phyloP scores from a whole-genome alignment of 2,329 filamentous ascomycete species.

The Nothophoma quercina region DNA sequence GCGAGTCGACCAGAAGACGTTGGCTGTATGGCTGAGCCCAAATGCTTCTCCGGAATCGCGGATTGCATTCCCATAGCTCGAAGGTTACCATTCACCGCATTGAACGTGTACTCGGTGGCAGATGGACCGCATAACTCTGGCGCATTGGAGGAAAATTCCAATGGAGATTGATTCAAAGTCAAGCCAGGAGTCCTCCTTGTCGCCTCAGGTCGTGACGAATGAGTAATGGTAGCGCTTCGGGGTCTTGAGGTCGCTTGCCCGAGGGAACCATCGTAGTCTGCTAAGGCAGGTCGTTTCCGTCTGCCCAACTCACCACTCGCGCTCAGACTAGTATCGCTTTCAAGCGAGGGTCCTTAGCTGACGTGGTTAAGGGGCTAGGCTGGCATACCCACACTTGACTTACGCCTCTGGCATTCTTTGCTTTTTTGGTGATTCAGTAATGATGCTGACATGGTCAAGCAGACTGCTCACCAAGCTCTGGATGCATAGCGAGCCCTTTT shows the following conservation, averaged over 20 bases:
- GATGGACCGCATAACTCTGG: slow-evolving; percentile 19
- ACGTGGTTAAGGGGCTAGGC: not conserved
- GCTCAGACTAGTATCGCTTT: not conserved
- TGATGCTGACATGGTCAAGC: not conserved
- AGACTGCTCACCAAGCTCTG: slow-evolving; percentile 12
- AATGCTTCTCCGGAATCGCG: slow-evolving; percentile 14
- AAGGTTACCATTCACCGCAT: slow-evolving; percentile 20
- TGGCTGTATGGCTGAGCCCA: slow-evolving; percentile 1
- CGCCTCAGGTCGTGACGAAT: not conserved
- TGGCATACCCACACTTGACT: slow-evolving; percentile 16
- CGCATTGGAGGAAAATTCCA: slow-evolving; percentile 6
- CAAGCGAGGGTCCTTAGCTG: not conserved
- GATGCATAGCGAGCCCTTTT: slow-evolving; percentile 14
- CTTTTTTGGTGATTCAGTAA: too few species aligned
- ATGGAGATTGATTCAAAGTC: not conserved
- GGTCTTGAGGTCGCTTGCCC: not conserved
- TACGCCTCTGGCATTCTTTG: slow-evolving; percentile 18
- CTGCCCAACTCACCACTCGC: too few species aligned
- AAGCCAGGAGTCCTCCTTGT: not conserved
- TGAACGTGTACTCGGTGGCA: slow-evolving; percentile 18
- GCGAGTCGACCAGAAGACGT: slow-evolving; percentile 14
- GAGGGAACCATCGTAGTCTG: too few species aligned
- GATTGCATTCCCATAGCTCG: slow-evolving; percentile 20
- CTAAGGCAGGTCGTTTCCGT: too few species aligned
- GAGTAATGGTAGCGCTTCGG: not conserved